Base-by-base conservation (phyloP, 139 green algal species). In the Gonium pectorale region DNA sequence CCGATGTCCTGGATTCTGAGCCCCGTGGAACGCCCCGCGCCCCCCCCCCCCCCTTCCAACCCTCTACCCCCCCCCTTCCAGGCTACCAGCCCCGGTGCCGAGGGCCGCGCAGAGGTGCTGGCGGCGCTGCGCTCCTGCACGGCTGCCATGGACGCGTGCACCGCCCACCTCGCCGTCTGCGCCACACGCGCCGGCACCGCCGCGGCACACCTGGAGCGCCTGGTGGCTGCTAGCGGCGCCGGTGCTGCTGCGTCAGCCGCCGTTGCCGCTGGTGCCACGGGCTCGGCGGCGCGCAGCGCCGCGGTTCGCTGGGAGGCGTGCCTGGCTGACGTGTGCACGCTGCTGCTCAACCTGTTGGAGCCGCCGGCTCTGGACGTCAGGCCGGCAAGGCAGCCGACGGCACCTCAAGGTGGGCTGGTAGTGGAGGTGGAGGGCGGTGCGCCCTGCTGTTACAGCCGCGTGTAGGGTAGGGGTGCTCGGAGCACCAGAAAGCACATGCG, bases 281-380 rank as follows among this genome's bases (percentile, higher is more conserved):
- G 5, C 7, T 35, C 72, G 24, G 73, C 38, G 19, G 54, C 54
- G 26, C 26, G 21, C 0, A 37, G 27, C 0, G 67, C 33, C 5
- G 29, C 74, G 15, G 59, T 59, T 27, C 40, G 46, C 8, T 41
- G 49, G 3, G 82, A 87, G 82, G 31, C 46, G 82, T 43, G 38
- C 31, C 21, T 87, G 44, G 71, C 82, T 35, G 82, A 83, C 27
- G 60, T 68, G n/a, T 49, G 59, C 44, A 64, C 54, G 82, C 71
- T 87, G 44, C 62, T 87, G 46, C 46, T 87, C 1, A 51, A 63
- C 27, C 5, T 87, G 11, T 29, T 83, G 44, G 82, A 87, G 59
- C 62, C 82, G 33, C 27, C 31, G 59, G 62, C 21, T 7, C 69
- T 80, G n/a, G 56, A 6, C 17, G 60, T 5, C 56, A 15, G 35